These are phyloP conservation scores for Epicoccum nigrum DNA, from an alignment of 2,329 filamentous ascomycete species.

Conservation along the genomic window DNA sequence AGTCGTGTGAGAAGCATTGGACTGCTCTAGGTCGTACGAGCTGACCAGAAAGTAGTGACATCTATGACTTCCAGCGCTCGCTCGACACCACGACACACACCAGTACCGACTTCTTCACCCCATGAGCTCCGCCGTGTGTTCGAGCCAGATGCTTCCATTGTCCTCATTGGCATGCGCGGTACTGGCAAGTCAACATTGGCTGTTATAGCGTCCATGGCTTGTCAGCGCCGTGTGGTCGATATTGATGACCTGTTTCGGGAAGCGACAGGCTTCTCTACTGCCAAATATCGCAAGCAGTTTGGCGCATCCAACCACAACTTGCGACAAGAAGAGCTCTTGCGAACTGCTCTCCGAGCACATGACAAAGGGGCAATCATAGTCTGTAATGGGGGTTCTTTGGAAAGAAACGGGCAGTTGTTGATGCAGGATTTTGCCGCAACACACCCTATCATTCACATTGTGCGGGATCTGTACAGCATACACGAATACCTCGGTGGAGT, in stretches of 20 bases:
- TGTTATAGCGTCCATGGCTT: conserved; percentile 74
- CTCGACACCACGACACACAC: conserved; percentile 39
- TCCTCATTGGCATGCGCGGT: conserved; percentile 74
- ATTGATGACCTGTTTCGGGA: conserved; percentile 72
- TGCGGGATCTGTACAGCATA: conserved; percentile 69
- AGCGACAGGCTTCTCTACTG: conserved; percentile 65
- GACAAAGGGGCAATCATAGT: conserved; percentile 70
- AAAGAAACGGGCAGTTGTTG: conserved; percentile 65
- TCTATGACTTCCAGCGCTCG: conserved; percentile 33
- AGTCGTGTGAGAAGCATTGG: conserved; percentile 9
- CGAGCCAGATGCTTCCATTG: conserved; percentile 69
- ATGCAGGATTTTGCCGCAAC: conserved; percentile 67
- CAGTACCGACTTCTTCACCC: conserved; percentile 23
- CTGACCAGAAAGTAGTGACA: conserved; percentile 21
- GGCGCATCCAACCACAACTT: conserved; percentile 67
- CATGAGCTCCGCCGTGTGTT: conserved; percentile 52
- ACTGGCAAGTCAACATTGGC: conserved; percentile 78
- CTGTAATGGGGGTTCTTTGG: conserved; percentile 72
- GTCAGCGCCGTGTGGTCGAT: conserved; percentile 71
- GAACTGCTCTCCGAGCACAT: conserved; percentile 64
- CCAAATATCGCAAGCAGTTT: conserved; percentile 67
- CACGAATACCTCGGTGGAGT: conserved; percentile 64
- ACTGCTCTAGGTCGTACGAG: neutral
- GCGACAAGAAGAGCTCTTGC: conserved; percentile 67
- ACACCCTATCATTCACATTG: conserved; percentile 74